Evolutionary conservation across 1,284 basidiomycete species (phyloP).

Genomic region (Leccinum solheimii): DNA sequence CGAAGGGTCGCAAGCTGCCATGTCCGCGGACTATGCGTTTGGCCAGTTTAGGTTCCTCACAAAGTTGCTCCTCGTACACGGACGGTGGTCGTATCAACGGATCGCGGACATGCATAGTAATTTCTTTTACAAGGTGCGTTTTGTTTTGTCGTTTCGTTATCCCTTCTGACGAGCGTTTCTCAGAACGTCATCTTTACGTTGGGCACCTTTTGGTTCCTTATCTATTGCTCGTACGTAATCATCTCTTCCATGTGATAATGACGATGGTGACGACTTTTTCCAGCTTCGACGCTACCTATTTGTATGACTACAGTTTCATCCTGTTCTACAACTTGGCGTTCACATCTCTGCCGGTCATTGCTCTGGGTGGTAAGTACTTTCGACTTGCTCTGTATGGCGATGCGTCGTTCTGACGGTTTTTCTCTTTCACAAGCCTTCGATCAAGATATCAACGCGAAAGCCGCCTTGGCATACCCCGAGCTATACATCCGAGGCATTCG

Average conservation of each 20-base stretch:
- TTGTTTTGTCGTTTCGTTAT: neutral
- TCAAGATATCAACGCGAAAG: slow-evolving; percentile 91
- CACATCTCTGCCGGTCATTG: slow-evolving; percentile 51
- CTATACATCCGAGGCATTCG: slow-evolving; percentile 92
- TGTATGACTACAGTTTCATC: slow-evolving; percentile 96
- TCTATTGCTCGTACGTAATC: slow-evolving; percentile 74
- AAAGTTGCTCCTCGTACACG: slow-evolving; percentile 91
- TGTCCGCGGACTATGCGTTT: slow-evolving; percentile 98
- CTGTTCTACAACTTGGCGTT: slow-evolving; percentile 91
- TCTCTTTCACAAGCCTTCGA: slow-evolving; percentile 71
- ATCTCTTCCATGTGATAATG: neutral
- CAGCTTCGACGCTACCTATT: slow-evolving; percentile 92
- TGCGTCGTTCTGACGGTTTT: neutral
- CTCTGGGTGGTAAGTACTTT: slow-evolving; percentile 68
- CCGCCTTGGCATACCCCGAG: slow-evolving; percentile 89
- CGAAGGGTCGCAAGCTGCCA: slow-evolving; percentile 97
- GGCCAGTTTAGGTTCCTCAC: slow-evolving; percentile 96
- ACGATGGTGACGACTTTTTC: neutral
- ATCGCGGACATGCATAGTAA: slow-evolving; percentile 97
- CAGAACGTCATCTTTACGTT: slow-evolving; percentile 91
- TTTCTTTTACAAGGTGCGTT: slow-evolving; percentile 92
- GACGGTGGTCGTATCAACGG: slow-evolving; percentile 94
- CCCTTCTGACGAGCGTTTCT: neutral
- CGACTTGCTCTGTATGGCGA: neutral
- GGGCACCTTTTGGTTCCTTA: slow-evolving; percentile 92